Base-by-base conservation (phyloP, 768 basidiomycete species). In the Tricholoma terreum region DNA sequence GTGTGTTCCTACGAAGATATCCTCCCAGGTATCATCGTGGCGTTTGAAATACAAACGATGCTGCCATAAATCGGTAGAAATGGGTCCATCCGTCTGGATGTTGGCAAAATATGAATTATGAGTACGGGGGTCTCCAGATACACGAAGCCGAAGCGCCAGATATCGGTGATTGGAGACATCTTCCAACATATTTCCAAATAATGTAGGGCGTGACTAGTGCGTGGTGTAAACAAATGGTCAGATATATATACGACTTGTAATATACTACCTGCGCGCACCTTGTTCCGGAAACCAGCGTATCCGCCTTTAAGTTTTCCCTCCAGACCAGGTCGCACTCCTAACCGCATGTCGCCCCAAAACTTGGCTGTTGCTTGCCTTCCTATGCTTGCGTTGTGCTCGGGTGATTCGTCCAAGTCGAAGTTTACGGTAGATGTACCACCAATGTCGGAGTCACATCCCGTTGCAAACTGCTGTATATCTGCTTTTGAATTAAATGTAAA, bases 51-150 rank as follows among this genome's bases (percentile, higher is more conserved):
- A 91, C n/a, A 98, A 77, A 33, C 92, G 82, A 63, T 98, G 94
- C 67, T 97, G 96, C 87, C 91, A 98, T n/a, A 98, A 75, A 68
- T 96, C 93, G 35, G 85, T 88, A 50, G 85, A 81, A 50, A 90
- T 78, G 43, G 84, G 80, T 0, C 90, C 89, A 52, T 93, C 89
- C 2, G 94, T 96, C 70, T 97, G 94, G 46, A 98, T 75, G 72
- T 98, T 98, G 49, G 93, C 89, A 63, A 89, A 95, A 77, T 94
- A 98, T n/a, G 90, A 86, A 62, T 84, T 84, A 60, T 85, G 83
- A 40, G 89, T 89, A 38, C 83, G 79, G 19, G 86, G 84, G 61
- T 92, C 84, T 2, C 94, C 95, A 22, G 81, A 81, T 58, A 87
- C 82, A 14, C 91, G 86, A 10, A 97, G 73, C 4, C 91, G 86